Evolutionary conservation across 108 stramenopile species (phyloP), one percentile per base, ranked within the genome.

Genomic region (Nitzschia inconspicua): DNA sequence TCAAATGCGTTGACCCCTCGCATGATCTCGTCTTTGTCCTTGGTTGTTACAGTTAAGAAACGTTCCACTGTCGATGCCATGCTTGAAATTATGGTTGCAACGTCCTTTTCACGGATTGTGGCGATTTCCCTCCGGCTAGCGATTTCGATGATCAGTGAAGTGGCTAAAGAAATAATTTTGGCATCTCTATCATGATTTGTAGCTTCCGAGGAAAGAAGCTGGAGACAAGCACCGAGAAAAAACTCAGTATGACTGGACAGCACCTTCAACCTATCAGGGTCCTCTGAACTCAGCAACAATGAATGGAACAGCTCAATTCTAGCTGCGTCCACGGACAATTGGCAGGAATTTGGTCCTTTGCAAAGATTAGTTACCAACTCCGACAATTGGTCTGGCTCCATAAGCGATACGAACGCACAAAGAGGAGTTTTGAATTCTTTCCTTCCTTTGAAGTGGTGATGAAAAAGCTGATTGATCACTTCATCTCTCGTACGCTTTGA

Each of bases 111-210:
- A 31, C 73, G 70, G 14, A 88, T 27, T 5, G 60, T 30, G 5
- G 84, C 44, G 0, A 88, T 39, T 3, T 88, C 83, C 53, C 74
- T 84, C 24, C 55, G 66, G 18, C 67, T 60, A 26, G 77, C 71
- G 46, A 88, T 53, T 3, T 65, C 69, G 31, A 66, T 52, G 42
- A 84, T 68, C 22, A 76, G 34, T 9, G 37, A 54, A 8, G 53
- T 36, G 8, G 19, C 53, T 54, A 36, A 32, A 4, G 19, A 7
- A 20, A 54, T 54, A 10, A 35, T 36, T 10, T 37, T 11, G 53
- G 53, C n/a, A 23, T 22, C 11, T 16, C 2, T 36, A 35, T 54
- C 53, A 8, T 6, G 24, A 18, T 54, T 3, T 22, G 22, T 35
- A 4, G 53, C 53, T 36, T 36, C 53, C 11, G 19, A 20, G 4